Conservation (phyloP, 306 rosid species). For the Fagus sylvatica region DNA sequence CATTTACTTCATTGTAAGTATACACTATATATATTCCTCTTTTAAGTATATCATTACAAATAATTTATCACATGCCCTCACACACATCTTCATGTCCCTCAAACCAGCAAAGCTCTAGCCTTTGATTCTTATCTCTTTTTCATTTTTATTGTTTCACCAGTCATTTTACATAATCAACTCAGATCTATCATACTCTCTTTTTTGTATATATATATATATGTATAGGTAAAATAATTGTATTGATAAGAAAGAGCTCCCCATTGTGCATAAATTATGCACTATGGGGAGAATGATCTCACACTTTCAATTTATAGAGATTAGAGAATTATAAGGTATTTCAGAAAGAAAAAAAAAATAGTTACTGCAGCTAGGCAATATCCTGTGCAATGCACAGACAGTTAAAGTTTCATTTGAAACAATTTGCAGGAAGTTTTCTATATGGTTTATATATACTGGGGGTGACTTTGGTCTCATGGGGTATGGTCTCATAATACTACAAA, state of each 20-base stretch:
- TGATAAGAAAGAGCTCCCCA: too few species aligned
- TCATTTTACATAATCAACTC: not conserved
- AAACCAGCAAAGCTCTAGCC: not conserved
- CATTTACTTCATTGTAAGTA: slow-evolving; percentile 75
- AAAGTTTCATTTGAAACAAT: too few species aligned
- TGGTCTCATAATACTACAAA: too few species aligned
- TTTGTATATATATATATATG: too few species aligned
- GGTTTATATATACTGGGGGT: too few species aligned
- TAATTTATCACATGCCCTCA: not conserved
- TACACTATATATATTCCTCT: slow-evolving; percentile 2
- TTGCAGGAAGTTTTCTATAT: too few species aligned
- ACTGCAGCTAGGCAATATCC: too few species aligned
- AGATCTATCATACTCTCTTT: not conserved
- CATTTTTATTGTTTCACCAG: not conserved
- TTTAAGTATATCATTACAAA: not conserved
- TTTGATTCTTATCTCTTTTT: slow-evolving; percentile 11
- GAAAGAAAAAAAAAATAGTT: not conserved
- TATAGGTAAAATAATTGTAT: too few species aligned
- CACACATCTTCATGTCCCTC: not conserved
- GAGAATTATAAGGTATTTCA: not conserved
- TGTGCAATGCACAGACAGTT: not conserved
- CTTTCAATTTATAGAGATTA: not conserved
- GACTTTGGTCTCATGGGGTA: too few species aligned
- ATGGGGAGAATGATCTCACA: not conserved
- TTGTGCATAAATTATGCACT: too few species aligned